These are phyloP conservation scores for Alloascoidea africana DNA, from an alignment of 805 yeast genomes.

Conservation along the genomic window DNA sequence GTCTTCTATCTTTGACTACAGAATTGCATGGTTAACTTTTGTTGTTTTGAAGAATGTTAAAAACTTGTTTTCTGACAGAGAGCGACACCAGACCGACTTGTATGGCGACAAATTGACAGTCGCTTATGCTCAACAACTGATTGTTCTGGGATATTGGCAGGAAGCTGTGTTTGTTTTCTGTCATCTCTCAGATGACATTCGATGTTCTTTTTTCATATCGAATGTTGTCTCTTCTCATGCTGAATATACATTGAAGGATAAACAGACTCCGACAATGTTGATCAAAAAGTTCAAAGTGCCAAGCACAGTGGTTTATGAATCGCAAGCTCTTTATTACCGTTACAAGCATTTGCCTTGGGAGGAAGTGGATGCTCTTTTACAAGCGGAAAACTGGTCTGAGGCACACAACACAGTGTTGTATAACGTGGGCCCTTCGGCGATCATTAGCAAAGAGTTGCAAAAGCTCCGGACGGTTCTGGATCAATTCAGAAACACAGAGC, in stretches of 20 bases:
- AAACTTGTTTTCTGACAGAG: slow-evolving; percentile 5
- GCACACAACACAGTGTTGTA: slow-evolving; percentile 47
- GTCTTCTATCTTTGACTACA: slow-evolving; percentile 5
- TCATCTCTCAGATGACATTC: slow-evolving; percentile 26
- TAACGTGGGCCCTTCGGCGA: slow-evolving; percentile 58
- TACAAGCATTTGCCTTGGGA: slow-evolving; percentile 33
- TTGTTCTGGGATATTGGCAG: slow-evolving; percentile 28
- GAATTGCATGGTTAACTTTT: slow-evolving; percentile 31
- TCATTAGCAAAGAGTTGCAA: slow-evolving; percentile 29
- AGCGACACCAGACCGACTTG: slow-evolving; percentile 15
- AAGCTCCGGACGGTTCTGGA: slow-evolving; percentile 11
- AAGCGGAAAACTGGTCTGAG: slow-evolving; percentile 40
- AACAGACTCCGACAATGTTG: slow-evolving; percentile 14
- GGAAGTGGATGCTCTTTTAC: slow-evolving; percentile 45
- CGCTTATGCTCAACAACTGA: slow-evolving; percentile 36
- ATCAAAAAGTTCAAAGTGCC: slow-evolving; percentile 32
- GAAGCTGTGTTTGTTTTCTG: slow-evolving; percentile 51
- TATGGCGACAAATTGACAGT: slow-evolving; percentile 24
- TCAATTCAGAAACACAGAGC: slow-evolving; percentile 10
- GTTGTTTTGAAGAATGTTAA: slow-evolving; percentile 21
- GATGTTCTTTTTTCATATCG: not conserved
- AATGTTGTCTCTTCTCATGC: not conserved
- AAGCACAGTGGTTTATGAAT: slow-evolving; percentile 28
- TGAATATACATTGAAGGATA: not conserved
- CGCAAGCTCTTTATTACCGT: slow-evolving; percentile 43